These are phyloP conservation scores for Chrysanthemum seticuspe DNA, from an alignment of 129 eudicot species.

Conservation along the genomic window DNA sequence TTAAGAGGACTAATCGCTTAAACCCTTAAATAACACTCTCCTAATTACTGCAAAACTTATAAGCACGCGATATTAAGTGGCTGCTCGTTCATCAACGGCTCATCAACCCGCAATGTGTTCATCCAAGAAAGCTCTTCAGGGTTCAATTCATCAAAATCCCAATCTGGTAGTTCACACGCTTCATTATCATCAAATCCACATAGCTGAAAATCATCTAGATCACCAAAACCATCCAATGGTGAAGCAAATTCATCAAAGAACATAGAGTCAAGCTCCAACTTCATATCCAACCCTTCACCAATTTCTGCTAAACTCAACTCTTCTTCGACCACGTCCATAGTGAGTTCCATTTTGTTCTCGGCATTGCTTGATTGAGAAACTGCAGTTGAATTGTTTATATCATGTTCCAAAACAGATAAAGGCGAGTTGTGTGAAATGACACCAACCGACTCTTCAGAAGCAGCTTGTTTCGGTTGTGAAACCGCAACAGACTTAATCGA, in stretches of 20 bases:
- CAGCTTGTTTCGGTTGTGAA: conserved; percentile 32
- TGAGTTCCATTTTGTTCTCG: not conserved
- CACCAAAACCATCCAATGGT: conserved; percentile 44
- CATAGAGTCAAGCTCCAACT: conserved; percentile 46
- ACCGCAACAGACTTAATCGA: conserved; percentile 10
- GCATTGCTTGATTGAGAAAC: conserved; percentile 1
- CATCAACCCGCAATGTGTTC: conserved; percentile 46
- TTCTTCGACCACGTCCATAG: conserved; percentile 18
- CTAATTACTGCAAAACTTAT: conserved; percentile 57
- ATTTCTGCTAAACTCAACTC: conserved; percentile 19
- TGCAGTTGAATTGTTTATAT: not conserved
- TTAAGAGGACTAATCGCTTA: conserved; percentile 5
- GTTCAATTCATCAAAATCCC: conserved; percentile 64
- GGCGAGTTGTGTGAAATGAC: conserved; percentile 50
- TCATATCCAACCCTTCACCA: conserved; percentile 37
- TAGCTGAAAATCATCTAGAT: conserved; percentile 58
- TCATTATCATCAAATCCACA: conserved; percentile 48
- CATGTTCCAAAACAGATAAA: conserved; percentile 33
- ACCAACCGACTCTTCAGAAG: conserved; percentile 50
- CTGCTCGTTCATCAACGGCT: conserved; percentile 44
- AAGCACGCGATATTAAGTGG: conserved; percentile 59
- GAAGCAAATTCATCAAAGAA: conserved; percentile 33
- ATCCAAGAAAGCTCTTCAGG: conserved; percentile 62
- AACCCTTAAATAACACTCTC: conserved; percentile 24
- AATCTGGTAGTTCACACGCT: conserved; percentile 52